Evolutionary conservation across 2,329 filamentous ascomycete species (phyloP), one percentile per base, ranked within the genome.

Genomic region (Paraphaeosphaeria minitans): DNA sequence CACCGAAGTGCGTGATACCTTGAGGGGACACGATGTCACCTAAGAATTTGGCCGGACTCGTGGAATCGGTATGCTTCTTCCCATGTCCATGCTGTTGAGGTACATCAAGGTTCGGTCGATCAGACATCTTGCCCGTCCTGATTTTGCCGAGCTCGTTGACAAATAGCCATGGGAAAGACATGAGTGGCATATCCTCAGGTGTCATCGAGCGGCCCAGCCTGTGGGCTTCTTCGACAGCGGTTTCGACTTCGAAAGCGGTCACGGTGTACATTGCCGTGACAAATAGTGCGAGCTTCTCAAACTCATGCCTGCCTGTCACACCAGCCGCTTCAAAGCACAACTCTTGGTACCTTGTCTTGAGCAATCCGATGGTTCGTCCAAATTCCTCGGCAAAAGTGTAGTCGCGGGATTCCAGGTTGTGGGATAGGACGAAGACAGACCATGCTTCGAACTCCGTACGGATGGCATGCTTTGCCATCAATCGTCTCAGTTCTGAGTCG

Each of bases 81-180:
- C 60, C 56, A 1, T 49, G 42, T 16, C 53, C 59, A 45, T 59
- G 60, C 12, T 51, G 48, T 33, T 51, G 48, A n/a, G 1, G 53
- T 19, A 14, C 27, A 43, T 33, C 10, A 29, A 39, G 10, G 12
- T n/a, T 29, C 12, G 21, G 19, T 19, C 39, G 51, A 29, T 12
- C 41, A 6, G 4, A 7, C 19, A 5, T 35, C 3, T 42, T n/a
- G 12, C 47, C 71, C 76, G 27, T 78, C 85, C 1, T 90, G 66
- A 96, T 87, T 49, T 83, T 83, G 1, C 89, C 88, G 4, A 96
- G 81, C 59, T 92, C 85, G 46, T 84, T 83, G 13, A 87, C 83
- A 63, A 98, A 96, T 1, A 98, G 80, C 95, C 95, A 99, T 0
- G 95, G 94, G 67, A 97, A 98, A 59, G 89, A 95, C 67, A 97